These are phyloP conservation scores for Puccinia coronata DNA, from an alignment of 1,284 basidiomycete genomes.

Conservation along the genomic window DNA sequence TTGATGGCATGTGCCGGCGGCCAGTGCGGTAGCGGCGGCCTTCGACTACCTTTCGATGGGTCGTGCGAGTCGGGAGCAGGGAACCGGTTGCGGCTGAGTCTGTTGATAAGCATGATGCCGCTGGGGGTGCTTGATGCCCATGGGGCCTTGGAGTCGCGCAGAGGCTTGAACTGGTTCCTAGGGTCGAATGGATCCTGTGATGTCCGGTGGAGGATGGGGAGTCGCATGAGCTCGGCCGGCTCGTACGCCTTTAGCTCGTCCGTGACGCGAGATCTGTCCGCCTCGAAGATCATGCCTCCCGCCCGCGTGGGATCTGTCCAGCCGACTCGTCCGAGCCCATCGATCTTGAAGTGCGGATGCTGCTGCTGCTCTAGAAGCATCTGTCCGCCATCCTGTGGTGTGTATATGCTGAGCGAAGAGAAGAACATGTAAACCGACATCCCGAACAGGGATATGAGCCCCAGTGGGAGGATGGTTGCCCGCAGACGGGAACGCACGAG, in stretches of 20 bases:
- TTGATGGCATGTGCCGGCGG: neutral
- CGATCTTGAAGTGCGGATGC: neutral
- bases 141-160: conserved; percentile 6
- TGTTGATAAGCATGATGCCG: neutral
- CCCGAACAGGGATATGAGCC: conserved; percentile 3
- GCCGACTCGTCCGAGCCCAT: neutral
- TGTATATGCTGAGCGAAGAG: neutral
- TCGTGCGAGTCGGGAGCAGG: conserved; percentile 4
- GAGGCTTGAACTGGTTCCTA: conserved; percentile 3
- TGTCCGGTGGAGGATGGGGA: conserved; percentile 26
- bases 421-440: conserved; percentile 21
- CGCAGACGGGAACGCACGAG: conserved; percentile 22
- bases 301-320: neutral
- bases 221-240: neutral
- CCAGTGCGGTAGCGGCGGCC: conserved; percentile 14
- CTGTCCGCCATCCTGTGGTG: neutral
- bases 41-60: neutral
- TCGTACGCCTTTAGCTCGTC: no score
- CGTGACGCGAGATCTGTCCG: neutral
- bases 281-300: neutral
- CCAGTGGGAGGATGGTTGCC: conserved; percentile 2
- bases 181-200: conserved; percentile 10
- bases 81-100: conserved; percentile 29
- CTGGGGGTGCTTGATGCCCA: neutral
- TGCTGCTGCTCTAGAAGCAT: neutral